Evolutionary conservation across 2,329 filamentous ascomycete genomes (phyloP).

Genomic region (Cladosporium sp.): DNA sequence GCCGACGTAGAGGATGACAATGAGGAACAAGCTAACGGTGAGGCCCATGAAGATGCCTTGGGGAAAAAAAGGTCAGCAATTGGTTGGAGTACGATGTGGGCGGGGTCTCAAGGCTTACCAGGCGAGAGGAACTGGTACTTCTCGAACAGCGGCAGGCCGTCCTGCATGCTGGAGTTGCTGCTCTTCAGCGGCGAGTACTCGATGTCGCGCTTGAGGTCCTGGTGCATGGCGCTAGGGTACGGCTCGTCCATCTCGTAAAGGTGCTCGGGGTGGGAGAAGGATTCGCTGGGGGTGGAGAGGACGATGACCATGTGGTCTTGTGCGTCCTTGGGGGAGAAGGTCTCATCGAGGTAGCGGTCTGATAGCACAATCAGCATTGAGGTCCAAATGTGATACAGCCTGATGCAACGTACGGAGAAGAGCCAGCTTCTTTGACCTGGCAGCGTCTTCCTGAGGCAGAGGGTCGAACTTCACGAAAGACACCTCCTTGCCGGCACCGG

Average conservation of each 20-base stretch:
- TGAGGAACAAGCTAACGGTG: constrained; percentile 61
- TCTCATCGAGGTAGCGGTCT: not conserved
- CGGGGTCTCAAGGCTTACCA: constrained; percentile 48
- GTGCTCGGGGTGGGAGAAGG: constrained; percentile 15
- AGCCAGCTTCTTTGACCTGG: not conserved
- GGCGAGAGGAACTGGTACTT: constrained; percentile 93
- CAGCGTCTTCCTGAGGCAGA: not conserved
- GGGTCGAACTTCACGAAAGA: not conserved
- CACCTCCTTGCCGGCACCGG: not conserved
- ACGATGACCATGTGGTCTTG: constrained; percentile 13
- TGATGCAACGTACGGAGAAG: not conserved
- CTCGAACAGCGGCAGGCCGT: constrained; percentile 63
- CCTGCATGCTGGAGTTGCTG: constrained; percentile 17
- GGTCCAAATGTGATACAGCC: too few species aligned
- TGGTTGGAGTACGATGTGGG: not conserved
- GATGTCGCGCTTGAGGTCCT: constrained; percentile 67
- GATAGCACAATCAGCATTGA: not conserved
- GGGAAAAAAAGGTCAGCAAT: not conserved
- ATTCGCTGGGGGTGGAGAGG: not conserved
- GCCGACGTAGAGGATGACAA: constrained; percentile 73
- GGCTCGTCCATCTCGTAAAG: constrained; percentile 61
- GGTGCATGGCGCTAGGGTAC: constrained; percentile 57
- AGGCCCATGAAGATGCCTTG: constrained; percentile 85
- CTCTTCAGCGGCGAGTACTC: constrained; percentile 25
- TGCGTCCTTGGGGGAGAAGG: not conserved